These are phyloP conservation scores for Pascua sp. DNA, from an alignment of 1,284 basidiomycete genomes.

Conservation along the genomic window DNA sequence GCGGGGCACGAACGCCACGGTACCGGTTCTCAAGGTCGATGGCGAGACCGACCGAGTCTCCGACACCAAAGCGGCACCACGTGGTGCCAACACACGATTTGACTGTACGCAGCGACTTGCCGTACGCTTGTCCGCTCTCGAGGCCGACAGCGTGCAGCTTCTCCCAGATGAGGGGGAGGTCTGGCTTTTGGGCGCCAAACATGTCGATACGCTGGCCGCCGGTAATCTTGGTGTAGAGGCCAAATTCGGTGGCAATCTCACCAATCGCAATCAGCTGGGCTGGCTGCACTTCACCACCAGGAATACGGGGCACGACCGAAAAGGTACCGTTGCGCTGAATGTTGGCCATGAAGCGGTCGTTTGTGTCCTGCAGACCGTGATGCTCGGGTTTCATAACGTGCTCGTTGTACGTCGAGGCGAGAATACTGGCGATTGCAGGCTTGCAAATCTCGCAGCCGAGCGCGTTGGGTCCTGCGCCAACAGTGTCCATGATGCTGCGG, in stretches of 20 bases:
- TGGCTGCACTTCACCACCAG: slow-evolving; percentile 57
- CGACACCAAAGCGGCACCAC: slow-evolving; percentile 73
- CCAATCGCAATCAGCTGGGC: slow-evolving; percentile 67
- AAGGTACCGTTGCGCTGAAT: slow-evolving; percentile 73
- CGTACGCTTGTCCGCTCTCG: slow-evolving; percentile 73
- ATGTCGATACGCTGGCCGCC: slow-evolving; percentile 66
- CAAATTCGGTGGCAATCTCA: slow-evolving; percentile 65
- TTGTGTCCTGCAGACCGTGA: slow-evolving; percentile 59
- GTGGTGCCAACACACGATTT: slow-evolving; percentile 60
- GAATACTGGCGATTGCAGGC: slow-evolving; percentile 64
- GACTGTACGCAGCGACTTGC: slow-evolving; percentile 59
- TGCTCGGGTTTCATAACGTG: slow-evolving; percentile 64
- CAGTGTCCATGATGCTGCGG: slow-evolving; percentile 56
- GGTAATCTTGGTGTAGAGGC: slow-evolving; percentile 67
- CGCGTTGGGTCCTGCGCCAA: slow-evolving; percentile 54
- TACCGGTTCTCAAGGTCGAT: slow-evolving; percentile 71
- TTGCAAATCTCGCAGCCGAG: slow-evolving; percentile 72
- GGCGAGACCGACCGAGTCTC: slow-evolving; percentile 71
- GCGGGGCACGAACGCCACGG: slow-evolving; percentile 64
- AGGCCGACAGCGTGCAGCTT: slow-evolving; percentile 65
- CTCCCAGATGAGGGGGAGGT: slow-evolving; percentile 73
- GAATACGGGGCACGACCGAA: slow-evolving; percentile 67
- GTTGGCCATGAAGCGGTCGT: slow-evolving; percentile 63
- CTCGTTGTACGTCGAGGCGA: slow-evolving; percentile 63
- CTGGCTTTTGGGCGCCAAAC: slow-evolving; percentile 69